phyloP scores from a whole-genome alignment of 2,329 filamentous ascomycete genomes.

The Zasmidium angulare region DNA sequence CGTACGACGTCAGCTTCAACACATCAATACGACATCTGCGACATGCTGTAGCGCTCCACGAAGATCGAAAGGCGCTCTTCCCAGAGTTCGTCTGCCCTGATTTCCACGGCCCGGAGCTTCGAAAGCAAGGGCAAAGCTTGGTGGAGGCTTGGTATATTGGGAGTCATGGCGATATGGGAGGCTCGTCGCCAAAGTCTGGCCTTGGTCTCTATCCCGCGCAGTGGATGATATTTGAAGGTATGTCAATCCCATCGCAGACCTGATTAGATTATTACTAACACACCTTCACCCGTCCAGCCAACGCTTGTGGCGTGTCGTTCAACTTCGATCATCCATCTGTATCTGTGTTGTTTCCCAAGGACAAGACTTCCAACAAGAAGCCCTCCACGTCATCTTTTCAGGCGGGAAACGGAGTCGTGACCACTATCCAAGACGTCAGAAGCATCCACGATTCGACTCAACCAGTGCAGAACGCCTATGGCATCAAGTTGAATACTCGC shows the following conservation, averaged over 20 bases:
- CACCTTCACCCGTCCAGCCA: not conserved
- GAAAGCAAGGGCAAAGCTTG: conserved; percentile 26
- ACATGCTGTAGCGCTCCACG: conserved; percentile 43
- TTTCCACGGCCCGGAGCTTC: conserved; percentile 17
- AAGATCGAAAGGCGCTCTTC: conserved; percentile 33
- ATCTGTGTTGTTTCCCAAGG: conserved; percentile 18
- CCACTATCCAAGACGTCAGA: conserved; percentile 27
- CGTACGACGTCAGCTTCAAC: conserved; percentile 36
- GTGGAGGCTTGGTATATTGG: conserved; percentile 45
- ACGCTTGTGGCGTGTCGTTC: conserved; percentile 10
- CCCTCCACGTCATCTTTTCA: conserved; percentile 8
- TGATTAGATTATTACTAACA: too few species aligned
- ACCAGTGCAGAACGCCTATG: conserved; percentile 13
- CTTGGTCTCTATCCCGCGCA: conserved; percentile 44
- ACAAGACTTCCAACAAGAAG: conserved; percentile 12
- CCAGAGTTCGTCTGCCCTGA: conserved; percentile 30
- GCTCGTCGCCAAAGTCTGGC: conserved; percentile 38
- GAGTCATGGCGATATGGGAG: conserved; percentile 40
- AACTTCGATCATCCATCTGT: conserved; percentile 15
- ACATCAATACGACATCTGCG: conserved; percentile 38
- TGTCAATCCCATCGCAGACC: too few species aligned
- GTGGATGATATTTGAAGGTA: conserved; percentile 42
- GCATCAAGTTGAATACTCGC: conserved; percentile 16
- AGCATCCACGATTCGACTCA: conserved; percentile 18
- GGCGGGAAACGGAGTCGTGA: conserved; percentile 19